Evolutionary conservation across 139 green algal species (phyloP).

Genomic region (Chlamydomonas incerta): DNA sequence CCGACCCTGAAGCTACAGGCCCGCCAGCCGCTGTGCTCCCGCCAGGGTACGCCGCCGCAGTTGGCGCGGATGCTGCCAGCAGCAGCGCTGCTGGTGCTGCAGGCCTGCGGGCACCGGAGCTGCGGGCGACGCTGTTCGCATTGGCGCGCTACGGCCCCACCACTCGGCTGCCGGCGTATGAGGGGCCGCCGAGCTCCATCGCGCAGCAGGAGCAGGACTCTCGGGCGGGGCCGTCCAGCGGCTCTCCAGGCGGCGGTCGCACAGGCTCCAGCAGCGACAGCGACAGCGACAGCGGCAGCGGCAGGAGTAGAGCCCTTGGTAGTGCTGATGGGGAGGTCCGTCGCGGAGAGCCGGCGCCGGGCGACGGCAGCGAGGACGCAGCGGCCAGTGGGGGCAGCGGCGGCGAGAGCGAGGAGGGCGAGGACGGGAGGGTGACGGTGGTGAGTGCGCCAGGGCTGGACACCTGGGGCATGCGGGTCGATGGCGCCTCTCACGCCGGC

Average conservation of each 20-base stretch:
- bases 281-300: neutral
- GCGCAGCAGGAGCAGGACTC: too few relatives aligned
- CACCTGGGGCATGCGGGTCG: too few relatives aligned
- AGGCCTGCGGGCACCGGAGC: neutral
- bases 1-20: neutral
- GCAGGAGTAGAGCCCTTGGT: neutral
- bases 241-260: neutral
- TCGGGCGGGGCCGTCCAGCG: neutral
- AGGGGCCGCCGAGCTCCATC: too few relatives aligned
- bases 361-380: neutral
- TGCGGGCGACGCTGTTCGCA: conserved; percentile 6
- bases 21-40: neutral
- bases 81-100: too few relatives aligned
- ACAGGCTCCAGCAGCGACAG: neutral
- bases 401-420: too few relatives aligned
- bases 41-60: too few relatives aligned
- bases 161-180: too few relatives aligned
- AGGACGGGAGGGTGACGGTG: too few relatives aligned
- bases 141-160: neutral
- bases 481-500: too few relatives aligned
- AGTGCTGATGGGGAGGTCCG: neutral
- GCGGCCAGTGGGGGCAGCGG: too few relatives aligned
- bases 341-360: neutral
- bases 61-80: too few relatives aligned
- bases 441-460: too few relatives aligned